phyloP scores from a whole-genome alignment of 306 rosid species.

The Medicago arabica region DNA sequence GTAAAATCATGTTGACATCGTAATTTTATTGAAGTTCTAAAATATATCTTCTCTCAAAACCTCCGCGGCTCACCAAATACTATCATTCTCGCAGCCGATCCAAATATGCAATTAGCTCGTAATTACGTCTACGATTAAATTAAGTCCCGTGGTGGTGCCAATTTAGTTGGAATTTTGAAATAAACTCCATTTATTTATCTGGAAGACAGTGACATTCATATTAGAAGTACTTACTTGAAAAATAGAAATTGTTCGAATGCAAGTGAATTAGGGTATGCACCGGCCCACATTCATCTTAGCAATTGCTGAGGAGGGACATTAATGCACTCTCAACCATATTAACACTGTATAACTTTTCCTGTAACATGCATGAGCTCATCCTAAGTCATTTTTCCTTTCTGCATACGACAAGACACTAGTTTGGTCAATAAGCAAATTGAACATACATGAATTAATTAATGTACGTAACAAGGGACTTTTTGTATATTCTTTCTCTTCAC shows the following conservation, averaged over 20 bases:
- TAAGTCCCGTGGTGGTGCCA: neutral
- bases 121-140: too few relatives aligned
- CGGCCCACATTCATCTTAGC: conserved; percentile 3
- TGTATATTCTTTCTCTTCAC: neutral
- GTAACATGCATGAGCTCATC: conserved; percentile 1
- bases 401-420: conserved; percentile 21
- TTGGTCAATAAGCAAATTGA: neutral
- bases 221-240: conserved; percentile 19
- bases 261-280: neutral
- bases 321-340: conserved; percentile 26
- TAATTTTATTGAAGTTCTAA: too few relatives aligned
- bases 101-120: too few relatives aligned
- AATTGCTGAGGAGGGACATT: neutral
- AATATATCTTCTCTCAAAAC: too few relatives aligned
- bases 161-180: conserved; percentile 12
- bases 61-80: too few relatives aligned
- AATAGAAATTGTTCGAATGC: neutral
- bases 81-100: too few relatives aligned
- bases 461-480: neutral
- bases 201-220: conserved; percentile 23
- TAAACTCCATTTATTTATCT: neutral
- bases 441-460: neutral
- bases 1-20: too few relatives aligned
- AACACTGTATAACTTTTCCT: conserved; percentile 26
- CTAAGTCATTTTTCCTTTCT: neutral